Base-by-base conservation (phyloP, 2,329 filamentous ascomycete genomes). In the Colletotrichum musicola region DNA sequence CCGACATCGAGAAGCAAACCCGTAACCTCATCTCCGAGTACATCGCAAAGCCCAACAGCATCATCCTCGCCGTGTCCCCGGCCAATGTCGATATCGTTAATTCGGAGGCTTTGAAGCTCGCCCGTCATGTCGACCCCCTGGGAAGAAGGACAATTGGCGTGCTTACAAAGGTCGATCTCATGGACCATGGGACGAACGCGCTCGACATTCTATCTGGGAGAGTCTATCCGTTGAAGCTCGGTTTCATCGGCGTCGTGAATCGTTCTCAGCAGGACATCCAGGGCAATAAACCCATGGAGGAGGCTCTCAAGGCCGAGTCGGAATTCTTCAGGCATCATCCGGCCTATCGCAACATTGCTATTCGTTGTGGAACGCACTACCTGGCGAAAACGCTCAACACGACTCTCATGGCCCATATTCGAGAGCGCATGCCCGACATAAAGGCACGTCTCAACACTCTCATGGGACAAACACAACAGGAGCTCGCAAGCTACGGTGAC, bases 381-480 rank as follows among this genome's bases (percentile, higher is more conserved):
- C 84, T 99, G 64, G 96, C 96, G 59, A 98, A 96, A 84, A 97
- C 93, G 14, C 86, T 99, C 70, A 99, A 98, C 81, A 92, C 92
- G 50, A 99, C 96, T 13, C 86, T 99, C 72, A 98, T 99, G 96
- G 83, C 90, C 22, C 96, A 99, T 77, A 99, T 99, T 77, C 92
- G 96, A 69, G 96, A 99, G 78, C 90, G 96, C 54, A 84, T 99
- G 74, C 96, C 96, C 35, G 96, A 99, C 79, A 99, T 99, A 84
- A 99, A 99, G 82, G 96, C 96, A 57, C 91, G 96, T 63, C 86
- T 99, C 70, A 99, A 99, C 81, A 99, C 96, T 1, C 84, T 99
- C 59, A 99, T 99, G 96, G 96, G 96, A n/a, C 96, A 99, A 81
- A 98, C 96, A 56, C 96, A 99, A 78, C 96, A 99, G 83, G 96